phyloP scores from a whole-genome alignment of 2,329 filamentous ascomycete genomes.

The Nothophaeocryptopus gaeumannii region DNA sequence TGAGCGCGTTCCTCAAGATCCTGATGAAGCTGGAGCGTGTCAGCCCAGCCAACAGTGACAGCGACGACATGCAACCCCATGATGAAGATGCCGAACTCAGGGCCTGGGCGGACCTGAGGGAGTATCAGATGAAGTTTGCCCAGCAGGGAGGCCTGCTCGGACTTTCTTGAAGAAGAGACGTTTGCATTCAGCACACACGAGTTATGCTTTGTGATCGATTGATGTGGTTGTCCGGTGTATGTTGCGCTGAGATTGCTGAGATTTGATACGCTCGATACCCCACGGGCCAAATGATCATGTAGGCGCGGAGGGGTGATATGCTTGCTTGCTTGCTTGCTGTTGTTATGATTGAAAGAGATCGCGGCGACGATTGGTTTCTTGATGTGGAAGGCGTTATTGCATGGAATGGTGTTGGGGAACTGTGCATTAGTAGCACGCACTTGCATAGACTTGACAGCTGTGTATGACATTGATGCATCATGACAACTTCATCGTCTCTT shows the following conservation, averaged over 20 bases:
- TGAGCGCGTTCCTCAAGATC: conserved; percentile 70
- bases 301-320: conserved; percentile 10
- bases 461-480: background rate
- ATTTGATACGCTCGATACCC: conserved; percentile 22
- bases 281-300: conserved; percentile 14
- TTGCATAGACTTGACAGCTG: conserved; percentile 8
- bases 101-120: conserved; percentile 74
- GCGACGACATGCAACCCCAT: conserved; percentile 35
- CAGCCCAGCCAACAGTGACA: conserved; percentile 49
- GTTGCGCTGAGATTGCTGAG: conserved; percentile 11
- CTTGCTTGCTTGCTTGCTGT: no score
- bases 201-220: no score
- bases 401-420: background rate
- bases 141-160: conserved; percentile 58
- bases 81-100: conserved; percentile 74
- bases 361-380: conserved; percentile 15
- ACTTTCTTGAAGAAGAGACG: conserved; percentile 22
- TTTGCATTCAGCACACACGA: no score
- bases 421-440: background rate
- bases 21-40: conserved; percentile 70
- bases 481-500: no score
- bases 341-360: background rate
- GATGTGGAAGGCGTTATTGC: conserved; percentile 7
- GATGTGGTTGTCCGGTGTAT: background rate
- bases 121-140: conserved; percentile 72